These are phyloP conservation scores for Candida suzukii DNA, from an alignment of 805 yeast species.

Conservation along the genomic window DNA sequence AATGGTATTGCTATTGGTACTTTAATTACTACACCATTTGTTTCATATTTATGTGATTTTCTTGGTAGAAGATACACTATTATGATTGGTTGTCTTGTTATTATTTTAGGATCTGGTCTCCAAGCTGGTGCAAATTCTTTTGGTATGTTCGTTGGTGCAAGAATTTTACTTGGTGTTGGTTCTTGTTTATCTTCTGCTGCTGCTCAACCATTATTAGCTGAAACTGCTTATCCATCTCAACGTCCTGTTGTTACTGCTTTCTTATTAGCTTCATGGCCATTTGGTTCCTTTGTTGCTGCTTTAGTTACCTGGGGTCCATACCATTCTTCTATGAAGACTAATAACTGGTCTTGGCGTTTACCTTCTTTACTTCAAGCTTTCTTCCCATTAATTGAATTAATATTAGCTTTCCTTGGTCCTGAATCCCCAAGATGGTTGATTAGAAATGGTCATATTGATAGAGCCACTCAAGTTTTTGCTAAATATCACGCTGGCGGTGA, in stretches of 20 bases:
- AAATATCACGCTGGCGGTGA: conserved; percentile 32
- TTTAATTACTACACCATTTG: neutral
- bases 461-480: conserved; percentile 28
- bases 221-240: conserved; percentile 17
- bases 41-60: conserved; percentile 3
- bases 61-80: conserved; percentile 18
- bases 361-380: conserved; percentile 45
- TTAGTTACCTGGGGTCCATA: conserved; percentile 28
- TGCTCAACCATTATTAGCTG: conserved; percentile 23
- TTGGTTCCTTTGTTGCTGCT: conserved; percentile 39
- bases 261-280: conserved; percentile 35
- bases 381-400: conserved; percentile 23
- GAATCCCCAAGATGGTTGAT: conserved; percentile 39
- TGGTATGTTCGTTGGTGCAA: conserved; percentile 25
- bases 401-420: conserved; percentile 23
- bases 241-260: conserved; percentile 29
- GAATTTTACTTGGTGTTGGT: conserved; percentile 27
- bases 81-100: conserved; percentile 10
- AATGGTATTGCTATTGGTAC: conserved; percentile 37
- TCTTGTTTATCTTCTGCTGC: conserved; percentile 14
- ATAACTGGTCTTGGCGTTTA: conserved; percentile 41
- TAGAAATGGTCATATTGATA: conserved; percentile 26
- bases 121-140: conserved; percentile 25
- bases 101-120: conserved; percentile 21
- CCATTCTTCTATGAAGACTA: conserved; percentile 25